Conservation (phyloP, 2,329 filamentous ascomycete genomes). For the Aquanectria penicillioides region DNA sequence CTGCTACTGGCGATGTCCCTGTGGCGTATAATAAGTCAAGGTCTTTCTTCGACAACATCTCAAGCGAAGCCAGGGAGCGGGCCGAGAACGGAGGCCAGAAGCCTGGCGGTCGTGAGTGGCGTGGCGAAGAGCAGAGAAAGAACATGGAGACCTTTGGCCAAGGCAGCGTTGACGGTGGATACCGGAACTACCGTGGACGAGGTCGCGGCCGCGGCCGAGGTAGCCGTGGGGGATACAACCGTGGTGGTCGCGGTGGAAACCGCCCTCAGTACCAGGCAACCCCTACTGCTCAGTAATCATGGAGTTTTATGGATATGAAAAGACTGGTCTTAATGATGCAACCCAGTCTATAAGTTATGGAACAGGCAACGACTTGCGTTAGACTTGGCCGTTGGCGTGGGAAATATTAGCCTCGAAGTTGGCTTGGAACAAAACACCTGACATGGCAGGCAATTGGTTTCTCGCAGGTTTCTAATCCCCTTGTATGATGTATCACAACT, state of each 20-base stretch:
- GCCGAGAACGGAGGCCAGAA: constrained; percentile 75
- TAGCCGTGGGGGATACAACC: constrained; percentile 49
- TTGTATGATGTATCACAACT: constrained; percentile 46
- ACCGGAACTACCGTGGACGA: constrained; percentile 81
- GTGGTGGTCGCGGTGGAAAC: constrained; percentile 54
- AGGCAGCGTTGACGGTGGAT: constrained; percentile 87
- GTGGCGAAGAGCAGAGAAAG: constrained; percentile 90
- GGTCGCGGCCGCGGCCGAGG: constrained; percentile 76
- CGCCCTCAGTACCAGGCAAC: constrained; percentile 45
- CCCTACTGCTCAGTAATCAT: constrained; percentile 40
- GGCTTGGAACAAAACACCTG: constrained; percentile 14
- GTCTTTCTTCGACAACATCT: constrained; percentile 99
- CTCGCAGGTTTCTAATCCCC: constrained; percentile 27
- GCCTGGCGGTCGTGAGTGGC: constrained; percentile 86
- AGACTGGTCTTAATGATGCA: neutral
- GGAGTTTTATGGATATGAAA: neutral
- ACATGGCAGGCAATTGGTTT: constrained; percentile 19
- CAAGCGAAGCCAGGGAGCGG: constrained; percentile 90
- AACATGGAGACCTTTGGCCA: constrained; percentile 99
- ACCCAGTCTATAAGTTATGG: constrained; percentile 6
- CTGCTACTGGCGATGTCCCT: constrained; percentile 55
- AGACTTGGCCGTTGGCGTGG: constrained; percentile 5
- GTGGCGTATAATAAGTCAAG: constrained; percentile 83
- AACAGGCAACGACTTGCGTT: constrained; percentile 3
- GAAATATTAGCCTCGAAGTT: constrained; percentile 2